phyloP scores from a whole-genome alignment of 192 early-diverging fungal genomes.

The Coemansia pectinata region DNA sequence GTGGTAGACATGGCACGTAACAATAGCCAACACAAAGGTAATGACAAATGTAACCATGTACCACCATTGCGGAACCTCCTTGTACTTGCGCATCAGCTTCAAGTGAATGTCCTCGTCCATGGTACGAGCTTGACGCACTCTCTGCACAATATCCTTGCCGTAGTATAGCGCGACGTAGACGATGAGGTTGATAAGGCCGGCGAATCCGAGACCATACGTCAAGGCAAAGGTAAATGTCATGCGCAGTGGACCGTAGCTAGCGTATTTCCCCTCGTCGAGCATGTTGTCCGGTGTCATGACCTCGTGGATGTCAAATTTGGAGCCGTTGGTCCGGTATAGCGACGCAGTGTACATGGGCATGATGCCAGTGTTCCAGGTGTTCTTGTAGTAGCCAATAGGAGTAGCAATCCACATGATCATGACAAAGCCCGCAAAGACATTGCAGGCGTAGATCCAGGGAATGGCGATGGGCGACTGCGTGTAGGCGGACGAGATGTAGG shows the following conservation, averaged over 20 bases:
- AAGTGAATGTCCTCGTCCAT: slow-evolving; percentile 73
- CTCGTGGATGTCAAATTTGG: slow-evolving; percentile 58
- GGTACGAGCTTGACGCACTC: slow-evolving; percentile 60
- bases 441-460: slow-evolving; percentile 72
- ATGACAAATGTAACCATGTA: slow-evolving; percentile 48
- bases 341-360: slow-evolving; percentile 69
- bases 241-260: slow-evolving; percentile 62
- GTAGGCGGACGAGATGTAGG: slow-evolving; percentile 59
- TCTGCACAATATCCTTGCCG: slow-evolving; percentile 66
- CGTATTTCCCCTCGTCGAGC: slow-evolving; percentile 61
- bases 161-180: slow-evolving; percentile 65
- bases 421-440: slow-evolving; percentile 71
- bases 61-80: slow-evolving; percentile 79
- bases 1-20: slow-evolving; percentile 47
- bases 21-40: slow-evolving; percentile 42
- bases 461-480: slow-evolving; percentile 68
- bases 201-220: slow-evolving; percentile 69
- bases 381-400: slow-evolving; percentile 71
- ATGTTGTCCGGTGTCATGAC: slow-evolving; percentile 59
- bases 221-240: slow-evolving; percentile 71
- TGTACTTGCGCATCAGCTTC: slow-evolving; percentile 72
- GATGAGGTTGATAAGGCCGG: slow-evolving; percentile 66
- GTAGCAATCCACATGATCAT: slow-evolving; percentile 74
- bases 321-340: slow-evolving; percentile 60
- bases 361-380: slow-evolving; percentile 59